Percentiles rank a stretch among this genome's conserved stretches.
Evolutionary conservation across 805 yeast species (phyloP).

Genomic region (Teunomyces barrocoloradensis): DNA sequence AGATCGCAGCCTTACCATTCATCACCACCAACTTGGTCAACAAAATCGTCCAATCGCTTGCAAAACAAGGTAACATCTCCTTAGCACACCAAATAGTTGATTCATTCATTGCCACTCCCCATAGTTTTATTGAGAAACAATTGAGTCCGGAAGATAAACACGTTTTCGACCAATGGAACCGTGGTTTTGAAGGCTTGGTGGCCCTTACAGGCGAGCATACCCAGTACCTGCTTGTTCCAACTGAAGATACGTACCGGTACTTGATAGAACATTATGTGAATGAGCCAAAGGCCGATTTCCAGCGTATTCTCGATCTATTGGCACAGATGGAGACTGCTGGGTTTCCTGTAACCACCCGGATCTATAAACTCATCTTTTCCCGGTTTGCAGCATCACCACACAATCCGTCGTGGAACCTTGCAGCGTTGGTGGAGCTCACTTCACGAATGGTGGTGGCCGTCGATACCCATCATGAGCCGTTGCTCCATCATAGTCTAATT

Average conservation of each 20-base stretch:
- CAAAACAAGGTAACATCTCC: neutral
- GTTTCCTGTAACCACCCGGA: constrained; percentile 33
- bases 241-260: constrained; percentile 24
- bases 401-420: constrained; percentile 5
- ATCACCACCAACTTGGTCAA: neutral
- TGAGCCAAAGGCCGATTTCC: neutral
- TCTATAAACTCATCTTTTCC: constrained; percentile 22
- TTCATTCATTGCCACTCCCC: constrained; percentile 13
- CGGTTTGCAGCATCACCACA: constrained; percentile 7
- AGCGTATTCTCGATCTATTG: constrained; percentile 3
- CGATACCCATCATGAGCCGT: neutral
- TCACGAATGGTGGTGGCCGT: constrained; percentile 4
- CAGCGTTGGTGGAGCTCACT: constrained; percentile 11
- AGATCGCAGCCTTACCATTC: neutral
- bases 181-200: constrained; percentile 14
- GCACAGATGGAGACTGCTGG: constrained; percentile 16
- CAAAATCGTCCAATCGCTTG: neutral
- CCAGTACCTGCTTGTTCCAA: constrained; percentile 17
- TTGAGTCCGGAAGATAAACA: constrained; percentile 20
- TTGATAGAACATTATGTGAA: constrained; percentile 12
- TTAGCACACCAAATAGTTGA: constrained; percentile 1
- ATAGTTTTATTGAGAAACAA: constrained; percentile 16
- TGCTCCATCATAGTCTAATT: constrained; percentile 15
- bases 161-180: constrained; percentile 13
- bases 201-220: constrained; percentile 11